These are phyloP conservation scores for Centella asiatica DNA, from an alignment of 129 eudicot species.

Conservation along the genomic window DNA sequence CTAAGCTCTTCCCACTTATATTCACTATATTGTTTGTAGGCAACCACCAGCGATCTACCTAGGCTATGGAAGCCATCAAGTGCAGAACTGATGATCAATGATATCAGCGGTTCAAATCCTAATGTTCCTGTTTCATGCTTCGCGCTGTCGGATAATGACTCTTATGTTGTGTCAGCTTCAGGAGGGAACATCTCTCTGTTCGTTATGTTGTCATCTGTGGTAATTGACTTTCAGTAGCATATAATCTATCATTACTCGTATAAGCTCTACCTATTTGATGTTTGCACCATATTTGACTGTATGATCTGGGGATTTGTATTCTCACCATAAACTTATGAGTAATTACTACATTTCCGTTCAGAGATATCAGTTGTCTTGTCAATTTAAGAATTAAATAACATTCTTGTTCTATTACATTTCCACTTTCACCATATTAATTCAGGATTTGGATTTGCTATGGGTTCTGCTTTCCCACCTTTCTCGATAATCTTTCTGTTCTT, in stretches of 20 bases:
- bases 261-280: background rate
- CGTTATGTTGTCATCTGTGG: constrained; percentile 75
- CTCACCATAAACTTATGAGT: background rate
- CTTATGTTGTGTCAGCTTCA: constrained; percentile 72
- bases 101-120: constrained; percentile 47
- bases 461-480: constrained; percentile 1
- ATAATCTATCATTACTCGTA: background rate
- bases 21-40: constrained; percentile 26
- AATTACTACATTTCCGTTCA: background rate
- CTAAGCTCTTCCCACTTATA: constrained; percentile 1
- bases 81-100: constrained; percentile 74
- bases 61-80: constrained; percentile 69
- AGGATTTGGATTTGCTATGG: background rate
- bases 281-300: background rate
- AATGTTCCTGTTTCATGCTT: constrained; percentile 68
- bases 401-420: background rate
- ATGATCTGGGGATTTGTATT: background rate
- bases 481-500: background rate
- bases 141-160: constrained; percentile 72
- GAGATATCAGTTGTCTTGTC: background rate
- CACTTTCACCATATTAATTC: background rate
- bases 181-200: constrained; percentile 83
- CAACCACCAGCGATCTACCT: constrained; percentile 49
- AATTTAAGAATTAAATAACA: background rate
- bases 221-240: constrained; percentile 7